These are phyloP conservation scores for Lignosus rhinocerotis DNA, from an alignment of 1,284 basidiomycete genomes.

Conservation along the genomic window DNA sequence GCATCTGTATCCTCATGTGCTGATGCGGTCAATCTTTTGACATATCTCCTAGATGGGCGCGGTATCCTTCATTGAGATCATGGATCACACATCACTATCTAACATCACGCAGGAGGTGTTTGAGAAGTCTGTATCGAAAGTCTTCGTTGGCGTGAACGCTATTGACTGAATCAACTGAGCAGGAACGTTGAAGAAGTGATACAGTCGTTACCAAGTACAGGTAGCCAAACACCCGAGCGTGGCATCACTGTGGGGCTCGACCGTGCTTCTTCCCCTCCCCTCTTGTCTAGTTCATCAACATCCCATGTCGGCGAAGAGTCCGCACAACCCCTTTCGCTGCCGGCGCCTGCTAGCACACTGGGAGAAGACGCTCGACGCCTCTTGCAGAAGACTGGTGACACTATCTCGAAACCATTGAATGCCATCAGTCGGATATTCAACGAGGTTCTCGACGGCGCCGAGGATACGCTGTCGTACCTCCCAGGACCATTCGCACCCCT, in stretches of 20 bases:
- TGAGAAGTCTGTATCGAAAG: conserved; percentile 52
- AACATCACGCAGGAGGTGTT: conserved; percentile 94
- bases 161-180: not conserved
- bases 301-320: conserved; percentile 83
- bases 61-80: conserved; percentile 94
- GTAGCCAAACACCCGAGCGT: conserved; percentile 48
- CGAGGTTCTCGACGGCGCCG: conserved; percentile 64
- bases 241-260: conserved; percentile 25
- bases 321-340: conserved; percentile 71
- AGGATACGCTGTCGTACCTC: conserved; percentile 43
- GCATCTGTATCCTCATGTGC: conserved; percentile 33
- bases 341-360: conserved; percentile 59
- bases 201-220: conserved; percentile 66
- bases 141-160: no score
- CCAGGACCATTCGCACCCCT: conserved; percentile 66
- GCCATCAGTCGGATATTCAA: conserved; percentile 87
- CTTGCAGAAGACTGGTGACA: conserved; percentile 86
- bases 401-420: conserved; percentile 83
- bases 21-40: not conserved
- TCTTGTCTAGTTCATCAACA: conserved; percentile 36
- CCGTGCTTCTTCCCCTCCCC: conserved; percentile 25
- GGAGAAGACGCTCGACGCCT: conserved; percentile 80
- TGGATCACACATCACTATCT: conserved; percentile 93
- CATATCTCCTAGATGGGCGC: conserved; percentile 71
- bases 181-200: conserved; percentile 88